Evolutionary conservation across 2,329 filamentous ascomycete species (phyloP), one percentile per base, ranked within the genome.

Genomic region (Dactylellina drechsleri): DNA sequence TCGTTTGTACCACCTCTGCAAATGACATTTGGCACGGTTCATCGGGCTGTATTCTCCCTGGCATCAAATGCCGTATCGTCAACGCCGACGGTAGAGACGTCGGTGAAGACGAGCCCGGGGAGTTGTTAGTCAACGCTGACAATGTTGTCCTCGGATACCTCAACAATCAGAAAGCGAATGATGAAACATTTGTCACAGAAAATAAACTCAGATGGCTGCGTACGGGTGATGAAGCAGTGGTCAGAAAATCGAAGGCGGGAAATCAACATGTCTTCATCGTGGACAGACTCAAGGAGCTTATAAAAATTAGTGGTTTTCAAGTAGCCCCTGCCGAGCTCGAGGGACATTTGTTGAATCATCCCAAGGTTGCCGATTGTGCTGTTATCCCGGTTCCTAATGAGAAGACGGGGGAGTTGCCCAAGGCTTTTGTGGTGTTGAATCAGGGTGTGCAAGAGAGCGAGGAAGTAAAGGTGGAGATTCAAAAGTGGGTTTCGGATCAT

Each of bases 181-280:
- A 86, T 60, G 92, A 96, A 80, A 95, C 93, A 0, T 97, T 92
- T 79, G 85, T 89, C 0, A 89, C 93, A 77, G 85, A 85, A n/a
- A 80, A 83, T 13, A 88, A 89, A 8, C 54, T 79, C 79, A 83
- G 88, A 77, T 95, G 92, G 88, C 88, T 96, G 85, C 87, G 87
- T 47, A 97, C 93, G 0, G 93, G 93, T 4, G 93, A 97, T 79
- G 92, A 96, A 81, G 92, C 90, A 0, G 84, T 94, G 2, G 83
- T 96, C 10, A 85, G 86, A 1, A 86, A 87, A 79, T 84, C 87
- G 6, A 85, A 87, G 0, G 83, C 85, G 1, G 92, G 92, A 1
- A 84, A 89, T 77, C 92, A 97, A 81, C 93, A 97, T 79, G 81
- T 97, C 57, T 90, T 92, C 80, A 90, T 97, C 71, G 90, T 93